phyloP scores from a whole-genome alignment of 805 yeast species.

The Candida endomychidarum region DNA sequence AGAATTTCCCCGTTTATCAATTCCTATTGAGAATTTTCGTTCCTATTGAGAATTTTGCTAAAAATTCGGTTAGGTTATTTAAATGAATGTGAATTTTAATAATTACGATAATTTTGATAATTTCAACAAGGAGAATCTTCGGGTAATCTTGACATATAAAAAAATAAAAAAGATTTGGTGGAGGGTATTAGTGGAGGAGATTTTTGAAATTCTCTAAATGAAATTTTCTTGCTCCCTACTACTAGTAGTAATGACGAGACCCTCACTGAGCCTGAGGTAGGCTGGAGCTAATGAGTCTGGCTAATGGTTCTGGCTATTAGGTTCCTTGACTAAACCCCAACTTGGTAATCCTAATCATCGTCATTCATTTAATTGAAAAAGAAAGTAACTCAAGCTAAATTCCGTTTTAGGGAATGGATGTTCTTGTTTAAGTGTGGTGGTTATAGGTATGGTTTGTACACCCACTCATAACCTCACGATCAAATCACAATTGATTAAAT shows the following conservation, averaged over 20 bases:
- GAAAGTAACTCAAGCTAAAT: slow-evolving; percentile 2
- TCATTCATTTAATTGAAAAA: too few relatives aligned
- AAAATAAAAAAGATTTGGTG: not conserved
- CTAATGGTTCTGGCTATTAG: too few relatives aligned
- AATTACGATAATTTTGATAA: slow-evolving; percentile 5
- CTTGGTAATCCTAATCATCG: too few relatives aligned
- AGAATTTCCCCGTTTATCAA: not conserved
- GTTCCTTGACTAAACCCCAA: too few relatives aligned
- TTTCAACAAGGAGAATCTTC: slow-evolving; percentile 4
- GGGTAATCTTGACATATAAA: slow-evolving; percentile 5
- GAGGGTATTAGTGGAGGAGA: not conserved
- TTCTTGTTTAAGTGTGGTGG: slow-evolving; percentile 2
- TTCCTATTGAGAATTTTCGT: not conserved
- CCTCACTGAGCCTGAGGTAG: too few relatives aligned
- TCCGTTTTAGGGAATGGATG: slow-evolving; percentile 9
- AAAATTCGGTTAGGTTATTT: slow-evolving; percentile 4
- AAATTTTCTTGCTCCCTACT: too few relatives aligned
- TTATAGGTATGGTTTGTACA: too few relatives aligned
- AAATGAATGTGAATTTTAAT: slow-evolving; percentile 2
- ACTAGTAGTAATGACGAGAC: too few relatives aligned
- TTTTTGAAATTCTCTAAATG: too few relatives aligned
- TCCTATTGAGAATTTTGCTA: slow-evolving; percentile 1
- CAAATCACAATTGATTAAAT: not conserved
- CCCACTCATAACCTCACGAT: too few relatives aligned
- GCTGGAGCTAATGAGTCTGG: too few relatives aligned